Percentiles rank a stretch among this genome's conserved stretches.
These are phyloP conservation scores for Xerocomus nothofagi DNA, from an alignment of 1,284 basidiomycete genomes.

Conservation along the genomic window DNA sequence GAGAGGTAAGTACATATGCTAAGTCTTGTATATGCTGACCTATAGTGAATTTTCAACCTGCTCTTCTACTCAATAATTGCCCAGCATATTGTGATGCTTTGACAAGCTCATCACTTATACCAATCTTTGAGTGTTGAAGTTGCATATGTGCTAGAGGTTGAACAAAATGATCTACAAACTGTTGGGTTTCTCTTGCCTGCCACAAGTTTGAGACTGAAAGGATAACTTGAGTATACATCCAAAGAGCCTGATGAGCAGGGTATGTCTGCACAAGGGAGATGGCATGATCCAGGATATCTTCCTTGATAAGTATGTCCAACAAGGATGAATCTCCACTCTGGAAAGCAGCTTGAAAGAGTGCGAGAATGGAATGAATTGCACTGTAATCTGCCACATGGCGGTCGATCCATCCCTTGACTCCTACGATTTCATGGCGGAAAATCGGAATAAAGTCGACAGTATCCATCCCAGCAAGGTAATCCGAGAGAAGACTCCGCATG, in stretches of 20 bases:
- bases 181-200: not conserved
- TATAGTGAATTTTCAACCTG: not conserved
- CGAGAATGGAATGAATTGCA: slow-evolving; percentile 53
- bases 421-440: slow-evolving; percentile 40
- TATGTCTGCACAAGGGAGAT: slow-evolving; percentile 47
- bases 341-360: slow-evolving; percentile 23
- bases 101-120: not conserved
- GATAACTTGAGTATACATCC: slow-evolving; percentile 45
- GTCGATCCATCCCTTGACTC: slow-evolving; percentile 52
- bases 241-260: slow-evolving; percentile 58
- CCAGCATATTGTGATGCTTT: slow-evolving; percentile 11
- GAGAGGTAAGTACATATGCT: not conserved
- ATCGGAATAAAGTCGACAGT: slow-evolving; percentile 31
- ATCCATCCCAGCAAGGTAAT: slow-evolving; percentile 7
- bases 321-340: slow-evolving; percentile 5
- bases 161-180: slow-evolving; percentile 22
- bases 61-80: slow-evolving; percentile 14
- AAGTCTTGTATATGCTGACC: not conserved
- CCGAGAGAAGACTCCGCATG: slow-evolving; percentile 26
- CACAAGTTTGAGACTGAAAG: slow-evolving; percentile 3
- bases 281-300: slow-evolving; percentile 40
- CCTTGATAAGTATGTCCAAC: not conserved
- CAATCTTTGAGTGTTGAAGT: not conserved
- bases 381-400: slow-evolving; percentile 64
- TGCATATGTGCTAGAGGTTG: slow-evolving; percentile 14